Evolutionary conservation across 1,139 yeast species (phyloP), one percentile per base, ranked within the genome.

Genomic region (Kodamaea alishanica): DNA sequence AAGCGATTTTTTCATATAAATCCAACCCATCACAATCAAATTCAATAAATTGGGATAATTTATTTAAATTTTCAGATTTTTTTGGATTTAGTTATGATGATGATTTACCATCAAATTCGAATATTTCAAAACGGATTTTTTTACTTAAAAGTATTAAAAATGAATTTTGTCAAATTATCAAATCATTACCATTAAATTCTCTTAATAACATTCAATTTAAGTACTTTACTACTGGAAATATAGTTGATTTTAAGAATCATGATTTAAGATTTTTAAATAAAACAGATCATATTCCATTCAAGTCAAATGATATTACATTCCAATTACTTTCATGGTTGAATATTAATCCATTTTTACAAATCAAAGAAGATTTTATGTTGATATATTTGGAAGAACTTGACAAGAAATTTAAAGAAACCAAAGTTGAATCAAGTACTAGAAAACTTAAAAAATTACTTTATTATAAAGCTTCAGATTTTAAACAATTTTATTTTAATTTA

Each of bases 241-340:
- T 66, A 20, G 49, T 70, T 8, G 74, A 71, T 47, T 70, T 70
- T 44, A 58, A 60, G 34, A 49, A 55, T 2, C 49, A 56, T 34
- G 76, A 70, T 45, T 54, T 70, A 36, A 48, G 75, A 28, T 67
- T 68, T 38, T 43, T 61, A 29, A 44, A 47, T 12, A 39, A 34
- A 6, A 34, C 34, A 23, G 41, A 33, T 25, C 30, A 30, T 35
- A 30, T 38, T 33, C 41, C 36, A 27, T 37, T 45, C 28, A 38
- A 46, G 30, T 38, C 52, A 10, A 42, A 42, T 28, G 10, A 50
- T 32, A 53, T 61, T 2, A 51, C 59, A 30, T 41, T 58, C 4
- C 73, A 68, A 42, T 48, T 68, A n/a, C 48, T 56, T 6, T 67
- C 68, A 42, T 71, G 77, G 77, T 59, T 68, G 54, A 53, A 55